Percentiles rank a stretch among this genome's conserved stretches.
Conservation (phyloP, 2,329 filamentous ascomycete genomes). For the Chrysoporthe puriensis region DNA sequence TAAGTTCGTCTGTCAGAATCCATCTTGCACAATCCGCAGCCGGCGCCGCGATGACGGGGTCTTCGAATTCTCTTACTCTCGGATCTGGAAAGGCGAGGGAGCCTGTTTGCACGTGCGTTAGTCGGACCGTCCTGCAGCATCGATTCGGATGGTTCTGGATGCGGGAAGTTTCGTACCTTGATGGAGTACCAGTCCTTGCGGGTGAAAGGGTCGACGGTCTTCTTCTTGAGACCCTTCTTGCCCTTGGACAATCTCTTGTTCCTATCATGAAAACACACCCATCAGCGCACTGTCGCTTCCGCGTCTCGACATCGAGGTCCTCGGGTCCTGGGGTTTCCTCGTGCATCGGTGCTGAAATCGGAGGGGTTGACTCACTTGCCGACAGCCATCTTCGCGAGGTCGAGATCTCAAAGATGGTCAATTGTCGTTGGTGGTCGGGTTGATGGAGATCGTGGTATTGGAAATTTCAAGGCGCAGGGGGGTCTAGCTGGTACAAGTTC, state of each 20-base stretch:
- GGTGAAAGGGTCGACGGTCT: slow-evolving; percentile 94
- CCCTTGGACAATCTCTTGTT: slow-evolving; percentile 99
- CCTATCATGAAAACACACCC: slow-evolving; percentile 51
- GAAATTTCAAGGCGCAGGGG: slow-evolving; percentile 31
- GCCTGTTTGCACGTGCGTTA: slow-evolving; percentile 58
- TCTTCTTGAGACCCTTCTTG: slow-evolving; percentile 99
- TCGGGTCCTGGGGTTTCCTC: slow-evolving; percentile 10
- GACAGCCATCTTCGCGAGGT: slow-evolving; percentile 63
- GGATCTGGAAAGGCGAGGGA: slow-evolving; percentile 89
- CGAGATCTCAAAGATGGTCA: slow-evolving; percentile 48
- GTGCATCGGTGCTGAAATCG: slow-evolving; percentile 29
- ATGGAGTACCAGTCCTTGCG: slow-evolving; percentile 99
- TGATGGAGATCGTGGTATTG: slow-evolving; percentile 33
- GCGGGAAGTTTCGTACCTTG: slow-evolving; percentile 64
- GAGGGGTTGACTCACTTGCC: slow-evolving; percentile 54
- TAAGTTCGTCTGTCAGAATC: slow-evolving; percentile 29
- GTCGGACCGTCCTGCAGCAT: slow-evolving; percentile 26
- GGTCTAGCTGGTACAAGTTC: slow-evolving; percentile 14
- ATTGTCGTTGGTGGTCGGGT: slow-evolving; percentile 43
- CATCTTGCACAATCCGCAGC: slow-evolving; percentile 7
- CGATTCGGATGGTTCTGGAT: background rate
- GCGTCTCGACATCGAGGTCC: slow-evolving; percentile 1
- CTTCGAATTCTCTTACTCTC: slow-evolving; percentile 75
- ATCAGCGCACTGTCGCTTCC: slow-evolving; percentile 30
- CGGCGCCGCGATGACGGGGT: slow-evolving; percentile 17